Evolutionary conservation across 345 rosid genomes (phyloP), one percentile per base, ranked within the genome.

Genomic region (Hibiscus tridactylites): DNA sequence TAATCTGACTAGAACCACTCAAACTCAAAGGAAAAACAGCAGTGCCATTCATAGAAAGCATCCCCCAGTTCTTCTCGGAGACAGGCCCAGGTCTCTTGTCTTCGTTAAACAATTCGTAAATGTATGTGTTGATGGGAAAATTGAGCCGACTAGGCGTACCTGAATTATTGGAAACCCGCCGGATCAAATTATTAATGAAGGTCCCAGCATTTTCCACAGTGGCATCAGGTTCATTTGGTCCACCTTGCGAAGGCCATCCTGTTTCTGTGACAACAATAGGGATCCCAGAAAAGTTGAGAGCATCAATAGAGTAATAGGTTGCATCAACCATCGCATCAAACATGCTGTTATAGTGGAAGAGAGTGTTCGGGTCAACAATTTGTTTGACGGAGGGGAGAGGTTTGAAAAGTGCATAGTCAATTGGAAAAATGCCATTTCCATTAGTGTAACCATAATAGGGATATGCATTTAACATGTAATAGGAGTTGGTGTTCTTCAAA

Each of bases 241-340:
- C 95, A 19, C 99, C 97, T 17, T 68, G 79, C 73, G 89, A 90
- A 75, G 99, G 99, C 99, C 99, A 96, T 31, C 99, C 99, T 2
- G 97, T 86, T 79, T 96, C 99, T 1, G 98, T 86, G 57, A 96
- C 93, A 64, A 87, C 86, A 70, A 96, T 79, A 0, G 92, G 90
- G 52, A 96, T 85, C 62, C 87, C 90, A 0, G 97, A 83, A 78
- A 89, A 85, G 61, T 88, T 87, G 66, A 84, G 21, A 58, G 88
- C 90, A 33, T 82, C 85, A 57, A 96, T 91, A 31, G 99, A 86
- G 80, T 90, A 96, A 81, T 91, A 96, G 44, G 98, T 77, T 61
- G 99, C 99, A 77, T 96, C 99, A 66, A 96, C 94, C 98, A 96
- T 89, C 0, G 97, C 94, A 70, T 96, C 99, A 75, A 92, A 89